Evolutionary conservation across 106 monocot species (phyloP).

Genomic region (Dendrobium catenatum): DNA sequence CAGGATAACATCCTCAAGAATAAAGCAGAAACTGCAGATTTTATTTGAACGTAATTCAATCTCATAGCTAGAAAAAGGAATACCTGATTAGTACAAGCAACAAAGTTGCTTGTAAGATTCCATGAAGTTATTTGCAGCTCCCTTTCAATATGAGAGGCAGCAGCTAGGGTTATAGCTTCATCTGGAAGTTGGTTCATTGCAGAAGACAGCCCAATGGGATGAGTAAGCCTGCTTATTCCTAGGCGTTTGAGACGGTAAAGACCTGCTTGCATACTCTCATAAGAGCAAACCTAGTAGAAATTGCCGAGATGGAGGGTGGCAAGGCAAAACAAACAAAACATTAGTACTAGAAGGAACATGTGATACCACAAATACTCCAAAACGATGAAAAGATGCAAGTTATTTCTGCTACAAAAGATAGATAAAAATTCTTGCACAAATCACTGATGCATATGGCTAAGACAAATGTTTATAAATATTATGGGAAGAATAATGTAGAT

Average conservation of each 20-base stretch:
- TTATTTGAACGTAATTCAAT: neutral
- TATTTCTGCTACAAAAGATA: neutral
- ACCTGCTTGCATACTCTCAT: conserved; percentile 98
- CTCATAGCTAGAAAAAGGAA: neutral
- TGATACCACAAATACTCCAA: neutral
- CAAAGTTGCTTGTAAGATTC: conserved; percentile 92
- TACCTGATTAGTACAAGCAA: conserved; percentile 90
- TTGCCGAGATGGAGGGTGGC: neutral
- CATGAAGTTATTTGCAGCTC: conserved; percentile 92
- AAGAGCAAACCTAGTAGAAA: conserved; percentile 61
- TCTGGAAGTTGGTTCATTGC: conserved; percentile 91
- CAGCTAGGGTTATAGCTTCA: conserved; percentile 89
- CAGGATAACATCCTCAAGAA: neutral
- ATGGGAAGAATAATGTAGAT: neutral
- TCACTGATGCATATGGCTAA: neutral
- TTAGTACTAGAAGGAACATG: neutral
- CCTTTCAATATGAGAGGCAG: conserved; percentile 93
- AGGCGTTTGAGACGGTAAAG: conserved; percentile 75
- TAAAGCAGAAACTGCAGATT: neutral
- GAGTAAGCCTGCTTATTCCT: conserved; percentile 79
- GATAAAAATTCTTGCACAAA: neutral
- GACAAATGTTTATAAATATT: neutral
- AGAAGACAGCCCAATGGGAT: conserved; percentile 70
- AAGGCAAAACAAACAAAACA: neutral
- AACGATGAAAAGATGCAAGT: neutral